A percentile compares a stretch with the other conserved stretches of the same genome.
Conservation (phyloP, 2,329 filamentous ascomycete species). For the Onygena corvina region DNA sequence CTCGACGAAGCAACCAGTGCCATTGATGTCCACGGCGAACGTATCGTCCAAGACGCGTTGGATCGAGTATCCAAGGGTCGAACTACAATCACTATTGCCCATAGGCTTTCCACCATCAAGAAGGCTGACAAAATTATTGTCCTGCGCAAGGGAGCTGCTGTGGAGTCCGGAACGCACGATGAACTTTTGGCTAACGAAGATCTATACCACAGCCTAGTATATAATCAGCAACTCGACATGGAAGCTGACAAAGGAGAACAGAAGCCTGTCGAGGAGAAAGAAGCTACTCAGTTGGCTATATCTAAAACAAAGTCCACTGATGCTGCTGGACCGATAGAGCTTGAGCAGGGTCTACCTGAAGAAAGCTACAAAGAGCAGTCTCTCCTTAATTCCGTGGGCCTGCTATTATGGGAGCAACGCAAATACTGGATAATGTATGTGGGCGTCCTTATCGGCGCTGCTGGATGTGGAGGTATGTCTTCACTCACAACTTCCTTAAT, state of each 20-base stretch:
- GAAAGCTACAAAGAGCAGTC: constrained; percentile 12
- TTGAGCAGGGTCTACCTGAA: constrained; percentile 8
- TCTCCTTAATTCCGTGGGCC: constrained; percentile 17
- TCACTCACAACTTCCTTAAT: neutral
- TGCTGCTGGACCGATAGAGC: neutral
- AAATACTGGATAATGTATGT: constrained; percentile 22
- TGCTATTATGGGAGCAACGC: constrained; percentile 26
- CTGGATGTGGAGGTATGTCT: constrained; percentile 24
- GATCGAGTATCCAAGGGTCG: constrained; percentile 47
- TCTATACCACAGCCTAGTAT: constrained; percentile 56
- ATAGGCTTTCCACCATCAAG: constrained; percentile 59
- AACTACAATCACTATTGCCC: constrained; percentile 67
- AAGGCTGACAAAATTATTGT: constrained; percentile 71
- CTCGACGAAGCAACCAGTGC: constrained; percentile 68
- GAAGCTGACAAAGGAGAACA: constrained; percentile 8
- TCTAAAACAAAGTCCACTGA: constrained; percentile 5
- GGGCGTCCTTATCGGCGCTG: constrained; percentile 19
- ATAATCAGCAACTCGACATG: constrained; percentile 28
- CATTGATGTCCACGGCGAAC: constrained; percentile 45
- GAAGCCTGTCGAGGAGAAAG: constrained; percentile 6
- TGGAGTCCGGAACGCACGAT: constrained; percentile 66
- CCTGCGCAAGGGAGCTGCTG: constrained; percentile 55
- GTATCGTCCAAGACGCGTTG: constrained; percentile 44
- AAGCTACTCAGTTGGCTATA: neutral
- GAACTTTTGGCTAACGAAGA: constrained; percentile 51